Percentiles rank a stretch among this genome's conserved stretches.
Evolutionary conservation across 495 filamentous ascomycete genomes (phyloP).

Genomic region (Aspergillus cavernicola): DNA sequence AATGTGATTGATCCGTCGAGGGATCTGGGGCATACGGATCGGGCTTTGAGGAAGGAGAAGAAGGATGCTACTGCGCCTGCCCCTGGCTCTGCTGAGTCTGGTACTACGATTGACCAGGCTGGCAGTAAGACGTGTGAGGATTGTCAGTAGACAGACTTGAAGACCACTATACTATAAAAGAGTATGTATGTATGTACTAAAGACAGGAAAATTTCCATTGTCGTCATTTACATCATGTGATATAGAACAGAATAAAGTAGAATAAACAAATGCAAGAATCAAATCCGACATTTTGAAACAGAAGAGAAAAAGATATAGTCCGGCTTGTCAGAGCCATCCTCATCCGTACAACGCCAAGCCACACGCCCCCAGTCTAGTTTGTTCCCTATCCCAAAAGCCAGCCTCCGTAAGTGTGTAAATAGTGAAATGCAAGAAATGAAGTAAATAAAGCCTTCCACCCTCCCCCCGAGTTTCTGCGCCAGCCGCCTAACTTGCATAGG

Average conservation of each 20-base stretch:
- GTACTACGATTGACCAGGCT: conserved; percentile 1
- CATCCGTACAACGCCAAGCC: conserved; percentile 15
- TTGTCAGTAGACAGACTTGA: conserved; percentile 29
- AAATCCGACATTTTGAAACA: conserved; percentile 6
- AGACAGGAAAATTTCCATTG: conserved; percentile 14
- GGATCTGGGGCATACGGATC: conserved; percentile 80
- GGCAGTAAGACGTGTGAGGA: conserved; percentile 36
- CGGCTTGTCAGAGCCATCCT: background rate
- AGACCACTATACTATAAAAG: no score
- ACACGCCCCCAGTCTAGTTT: conserved; percentile 16
- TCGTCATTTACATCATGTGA: conserved; percentile 9
- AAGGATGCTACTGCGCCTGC: background rate
- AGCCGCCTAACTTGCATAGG: background rate
- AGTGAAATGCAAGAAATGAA: conserved; percentile 1
- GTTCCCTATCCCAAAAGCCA: conserved; percentile 12
- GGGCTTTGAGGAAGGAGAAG: conserved; percentile 33
- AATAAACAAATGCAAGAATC: conserved; percentile 1
- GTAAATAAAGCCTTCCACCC: background rate
- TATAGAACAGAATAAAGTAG: conserved; percentile 8
- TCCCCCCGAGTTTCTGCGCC: background rate
- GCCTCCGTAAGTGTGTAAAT: conserved; percentile 2
- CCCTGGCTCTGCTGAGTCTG: background rate
- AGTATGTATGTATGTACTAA: background rate
- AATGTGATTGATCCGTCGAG: conserved; percentile 75
- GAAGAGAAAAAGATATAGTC: conserved; percentile 4